phyloP scores from a whole-genome alignment of 164 flowering plant genomes.

The Vitis cinerea region DNA sequence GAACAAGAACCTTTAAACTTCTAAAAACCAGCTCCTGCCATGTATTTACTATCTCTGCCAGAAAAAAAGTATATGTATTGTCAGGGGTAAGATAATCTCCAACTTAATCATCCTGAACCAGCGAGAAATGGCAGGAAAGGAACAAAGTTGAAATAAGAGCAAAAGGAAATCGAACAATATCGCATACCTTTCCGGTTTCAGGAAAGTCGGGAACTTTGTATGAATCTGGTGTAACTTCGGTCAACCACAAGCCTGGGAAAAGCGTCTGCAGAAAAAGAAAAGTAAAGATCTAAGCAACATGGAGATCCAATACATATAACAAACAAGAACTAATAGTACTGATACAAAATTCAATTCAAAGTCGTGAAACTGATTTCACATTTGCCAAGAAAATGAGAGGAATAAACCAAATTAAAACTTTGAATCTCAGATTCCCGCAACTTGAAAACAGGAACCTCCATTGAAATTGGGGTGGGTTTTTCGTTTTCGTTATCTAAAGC shows the following conservation, averaged over 20 bases:
- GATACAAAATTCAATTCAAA: no score
- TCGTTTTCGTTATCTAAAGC: no score
- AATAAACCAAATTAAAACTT: neutral
- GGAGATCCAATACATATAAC: neutral
- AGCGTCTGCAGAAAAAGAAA: slow-evolving; percentile 31
- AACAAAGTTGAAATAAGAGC: no score
- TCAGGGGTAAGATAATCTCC: no score
- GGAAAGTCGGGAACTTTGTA: slow-evolving; percentile 51
- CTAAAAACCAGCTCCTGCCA: neutral
- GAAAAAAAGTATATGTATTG: no score
- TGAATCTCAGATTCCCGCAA: neutral
- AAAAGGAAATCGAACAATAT: neutral
- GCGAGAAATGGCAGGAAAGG: no score
- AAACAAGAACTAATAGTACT: neutral
- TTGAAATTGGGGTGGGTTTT: no score
- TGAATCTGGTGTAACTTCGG: slow-evolving; percentile 43
- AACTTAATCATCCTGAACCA: no score
- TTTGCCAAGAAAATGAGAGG: neutral
- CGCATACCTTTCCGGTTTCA: slow-evolving; percentile 36
- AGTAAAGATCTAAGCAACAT: neutral
- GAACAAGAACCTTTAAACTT: neutral
- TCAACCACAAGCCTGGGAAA: slow-evolving; percentile 60
- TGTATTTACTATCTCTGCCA: slow-evolving; percentile 19
- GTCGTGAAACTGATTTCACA: neutral
- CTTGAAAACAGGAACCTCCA: no score